A percentile compares a stretch with the other conserved stretches of the same genome.
These are phyloP conservation scores for Prunus persica DNA, from an alignment of 306 rosid genomes.

Conservation along the genomic window DNA sequence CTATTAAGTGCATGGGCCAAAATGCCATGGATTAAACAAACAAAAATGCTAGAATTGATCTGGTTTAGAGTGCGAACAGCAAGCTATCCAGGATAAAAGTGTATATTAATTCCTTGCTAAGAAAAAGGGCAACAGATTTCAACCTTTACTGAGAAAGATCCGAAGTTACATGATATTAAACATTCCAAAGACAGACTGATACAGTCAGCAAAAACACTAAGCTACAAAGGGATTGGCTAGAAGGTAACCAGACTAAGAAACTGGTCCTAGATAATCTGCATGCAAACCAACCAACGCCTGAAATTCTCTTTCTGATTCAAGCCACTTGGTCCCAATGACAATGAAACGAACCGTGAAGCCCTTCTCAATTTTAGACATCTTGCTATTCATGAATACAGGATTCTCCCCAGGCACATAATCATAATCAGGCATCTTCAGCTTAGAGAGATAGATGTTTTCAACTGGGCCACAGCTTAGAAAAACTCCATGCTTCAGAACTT, in stretches of 20 bases:
- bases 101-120: too few relatives aligned
- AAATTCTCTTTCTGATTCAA: constrained; percentile 82
- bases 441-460: constrained; percentile 63
- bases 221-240: neutral
- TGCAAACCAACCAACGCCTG: constrained; percentile 88
- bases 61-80: too few relatives aligned
- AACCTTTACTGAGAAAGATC: neutral
- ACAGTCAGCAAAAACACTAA: too few relatives aligned
- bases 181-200: neutral
- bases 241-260: constrained; percentile 28
- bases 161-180: neutral
- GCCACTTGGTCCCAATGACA: constrained; percentile 87
- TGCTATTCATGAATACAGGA: constrained; percentile 59
- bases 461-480: constrained; percentile 79
- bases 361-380: constrained; percentile 58
- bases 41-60: too few relatives aligned
- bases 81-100: too few relatives aligned
- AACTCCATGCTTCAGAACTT: constrained; percentile 83
- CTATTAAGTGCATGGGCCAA: too few relatives aligned
- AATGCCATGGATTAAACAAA: too few relatives aligned
- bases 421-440: constrained; percentile 75
- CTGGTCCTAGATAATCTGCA: constrained; percentile 78
- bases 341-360: constrained; percentile 55
- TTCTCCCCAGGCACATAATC: constrained; percentile 63
- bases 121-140: neutral